Evolutionary conservation across 2,329 filamentous ascomycete genomes (phyloP), one percentile per base, ranked within the genome.

Genomic region (Canariomyces notabilis): DNA sequence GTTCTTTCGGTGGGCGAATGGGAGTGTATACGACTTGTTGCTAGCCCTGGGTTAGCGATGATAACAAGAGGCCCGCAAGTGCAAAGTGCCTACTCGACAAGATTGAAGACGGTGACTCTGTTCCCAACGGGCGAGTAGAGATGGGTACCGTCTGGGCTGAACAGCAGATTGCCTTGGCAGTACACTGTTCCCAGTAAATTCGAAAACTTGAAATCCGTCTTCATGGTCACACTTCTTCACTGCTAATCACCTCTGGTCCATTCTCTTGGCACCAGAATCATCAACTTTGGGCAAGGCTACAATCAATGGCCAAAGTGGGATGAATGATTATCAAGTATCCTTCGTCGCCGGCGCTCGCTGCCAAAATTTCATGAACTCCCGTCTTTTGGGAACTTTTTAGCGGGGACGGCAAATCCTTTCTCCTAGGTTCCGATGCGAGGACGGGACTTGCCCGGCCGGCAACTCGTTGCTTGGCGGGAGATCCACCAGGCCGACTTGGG

Each of bases 191-290:
- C 94, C 62, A 98, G 80, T 66, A 98, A 80, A 71, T 97, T 98
- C 66, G 91, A 95, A 72, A 98, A 98, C 90, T 93, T 94, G 69
- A 97, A 98, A 71, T 97, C 91, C 57, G 90, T 97, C 86, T 97
- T 98, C 93, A 98, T 98, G 66, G 69, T 82, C 65, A n/a, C n/a
- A n/a, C n/a, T n/a, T n/a, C n/a, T n/a, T n/a, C n/a, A n/a, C n/a
- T n/a, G n/a, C n/a, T n/a, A n/a, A n/a, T n/a, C n/a, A 67, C 60
- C 62, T 62, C 42, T 54, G 33, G 48, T 46, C 51, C 51, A 54
- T 55, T 45, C 44, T 51, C 40, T 49, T n/a, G n/a, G n/a, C n/a
- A n/a, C n/a, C n/a, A n/a, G n/a, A n/a, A n/a, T n/a, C n/a, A n/a
- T n/a, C n/a, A n/a, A n/a, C n/a, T n/a, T n/a, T n/a, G n/a, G n/a